Conservation (phyloP, 1,284 basidiomycete species). For the Ceratobasidium sp. region DNA sequence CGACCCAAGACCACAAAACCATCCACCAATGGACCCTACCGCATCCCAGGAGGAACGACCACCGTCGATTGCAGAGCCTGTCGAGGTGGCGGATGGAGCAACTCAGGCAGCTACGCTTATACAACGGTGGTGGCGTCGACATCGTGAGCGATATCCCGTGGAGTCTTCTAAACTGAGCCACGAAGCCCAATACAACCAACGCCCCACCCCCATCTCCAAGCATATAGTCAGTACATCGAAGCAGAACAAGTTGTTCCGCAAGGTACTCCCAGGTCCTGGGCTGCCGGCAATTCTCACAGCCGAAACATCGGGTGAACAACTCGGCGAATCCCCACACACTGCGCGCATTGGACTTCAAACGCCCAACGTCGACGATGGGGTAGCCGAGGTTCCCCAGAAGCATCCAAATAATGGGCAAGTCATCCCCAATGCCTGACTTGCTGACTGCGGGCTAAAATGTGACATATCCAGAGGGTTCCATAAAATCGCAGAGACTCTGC, state of each 20-base stretch:
- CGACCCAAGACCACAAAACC: neutral
- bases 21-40: too few relatives aligned
- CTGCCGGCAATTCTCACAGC: neutral
- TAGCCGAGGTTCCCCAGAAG: neutral
- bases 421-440: neutral
- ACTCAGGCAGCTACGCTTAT: neutral
- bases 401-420: constrained; percentile 1
- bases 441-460: too few relatives aligned
- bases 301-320: neutral
- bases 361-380: neutral
- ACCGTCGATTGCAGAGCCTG: neutral
- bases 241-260: neutral
- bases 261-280: neutral
- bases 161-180: neutral
- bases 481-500: neutral
- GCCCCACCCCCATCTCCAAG: neutral
- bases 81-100: neutral
- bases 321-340: neutral
- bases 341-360: neutral
- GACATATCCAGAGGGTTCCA: neutral
- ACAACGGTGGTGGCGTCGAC: neutral
- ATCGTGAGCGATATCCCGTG: neutral
- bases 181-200: neutral
- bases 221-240: neutral
- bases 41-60: neutral